These are phyloP conservation scores for Chytriomyces sp. DNA, from an alignment of 192 early-diverging fungal species.

Conservation along the genomic window DNA sequence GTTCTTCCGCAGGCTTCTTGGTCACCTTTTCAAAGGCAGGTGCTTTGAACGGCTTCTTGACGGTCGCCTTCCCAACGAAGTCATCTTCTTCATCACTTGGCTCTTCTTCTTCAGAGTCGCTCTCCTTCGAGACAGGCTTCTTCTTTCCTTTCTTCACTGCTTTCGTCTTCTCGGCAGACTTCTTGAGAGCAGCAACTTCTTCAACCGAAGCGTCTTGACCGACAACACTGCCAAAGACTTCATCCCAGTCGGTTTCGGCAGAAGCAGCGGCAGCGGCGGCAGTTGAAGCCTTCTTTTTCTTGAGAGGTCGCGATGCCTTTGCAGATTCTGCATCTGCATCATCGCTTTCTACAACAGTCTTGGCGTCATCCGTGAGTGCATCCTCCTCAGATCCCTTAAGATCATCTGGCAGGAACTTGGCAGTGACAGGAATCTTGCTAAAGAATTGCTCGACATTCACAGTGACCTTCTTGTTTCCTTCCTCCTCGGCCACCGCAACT, in stretches of 20 bases:
- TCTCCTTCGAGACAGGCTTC: constrained; percentile 34
- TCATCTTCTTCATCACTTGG: constrained; percentile 36
- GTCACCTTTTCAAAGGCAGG: constrained; percentile 1
- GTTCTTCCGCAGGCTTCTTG: not conserved
- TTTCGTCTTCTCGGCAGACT: constrained; percentile 51
- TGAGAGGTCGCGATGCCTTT: constrained; percentile 5
- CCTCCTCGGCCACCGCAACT: not conserved
- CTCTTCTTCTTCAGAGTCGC: constrained; percentile 36
- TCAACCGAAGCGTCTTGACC: constrained; percentile 58
- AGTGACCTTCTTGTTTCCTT: not conserved
- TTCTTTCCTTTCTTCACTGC: constrained; percentile 40
- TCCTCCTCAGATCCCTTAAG: constrained; percentile 69
- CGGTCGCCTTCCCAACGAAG: not conserved
- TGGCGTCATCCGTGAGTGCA: constrained; percentile 43
- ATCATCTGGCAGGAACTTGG: constrained; percentile 86
- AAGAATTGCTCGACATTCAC: constrained; percentile 84
- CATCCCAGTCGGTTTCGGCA: constrained; percentile 77
- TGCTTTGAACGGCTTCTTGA: constrained; percentile 6
- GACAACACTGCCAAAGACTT: constrained; percentile 84
- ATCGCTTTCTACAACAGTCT: constrained; percentile 33
- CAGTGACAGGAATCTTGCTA: constrained; percentile 86
- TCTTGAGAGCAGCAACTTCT: constrained; percentile 38
- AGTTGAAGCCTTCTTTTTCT: not conserved
- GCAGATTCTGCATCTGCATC: constrained; percentile 46
- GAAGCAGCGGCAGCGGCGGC: constrained; percentile 40